Base-by-base conservation (phyloP, 2,329 filamentous ascomycete genomes). In the Sordariomycetes sp. region DNA sequence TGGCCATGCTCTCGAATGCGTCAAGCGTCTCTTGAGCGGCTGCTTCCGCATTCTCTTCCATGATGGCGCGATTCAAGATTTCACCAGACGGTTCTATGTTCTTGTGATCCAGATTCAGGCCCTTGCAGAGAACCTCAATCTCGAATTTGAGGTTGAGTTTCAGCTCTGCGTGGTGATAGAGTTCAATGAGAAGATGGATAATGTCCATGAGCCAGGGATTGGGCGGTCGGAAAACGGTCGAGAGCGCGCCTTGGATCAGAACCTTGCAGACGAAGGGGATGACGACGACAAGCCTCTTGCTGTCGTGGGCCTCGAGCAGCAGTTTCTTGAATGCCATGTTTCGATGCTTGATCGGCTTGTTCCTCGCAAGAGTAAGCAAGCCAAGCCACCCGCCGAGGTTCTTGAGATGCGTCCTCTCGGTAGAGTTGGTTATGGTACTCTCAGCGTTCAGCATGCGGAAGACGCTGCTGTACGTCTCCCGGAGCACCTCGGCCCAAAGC, bases 141-240 rank as follows among this genome's bases (percentile, higher is more conserved):
- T 99, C 94, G 64, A 99, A 99, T 65, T 97, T 99, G 55, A 96
- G 84, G 63, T 97, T 97, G 42, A 99, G 80, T 69, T 97, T 97
- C 58, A 99, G 76, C 64, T 96, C 92, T 15, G 89, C 90, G 65
- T 88, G 87, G 65, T 96, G 87, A 66, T 99, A 99, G 3, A 99
- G 78, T 66, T 99, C 95, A 64, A 96, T 89, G 39, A 99, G 78
- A 8, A 97, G 76, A 61, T 89, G 82, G 57, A 99, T 83, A 57
- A 99, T 94, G 65, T 99, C 94, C 88, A 96, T 95, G 52, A 96
- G 71, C 94, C 94, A 99, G 1, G 94, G 94, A 64, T 99, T 99
- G 1, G 94, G 94, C 12, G 92, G 91, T 58, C 85, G 87, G 73
- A 99, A 99, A 10, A 97, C 86, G 13, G 86, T 87, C 0, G 94